Conservation (phyloP, 208 protist genomes). For the Polymyxa betae region DNA sequence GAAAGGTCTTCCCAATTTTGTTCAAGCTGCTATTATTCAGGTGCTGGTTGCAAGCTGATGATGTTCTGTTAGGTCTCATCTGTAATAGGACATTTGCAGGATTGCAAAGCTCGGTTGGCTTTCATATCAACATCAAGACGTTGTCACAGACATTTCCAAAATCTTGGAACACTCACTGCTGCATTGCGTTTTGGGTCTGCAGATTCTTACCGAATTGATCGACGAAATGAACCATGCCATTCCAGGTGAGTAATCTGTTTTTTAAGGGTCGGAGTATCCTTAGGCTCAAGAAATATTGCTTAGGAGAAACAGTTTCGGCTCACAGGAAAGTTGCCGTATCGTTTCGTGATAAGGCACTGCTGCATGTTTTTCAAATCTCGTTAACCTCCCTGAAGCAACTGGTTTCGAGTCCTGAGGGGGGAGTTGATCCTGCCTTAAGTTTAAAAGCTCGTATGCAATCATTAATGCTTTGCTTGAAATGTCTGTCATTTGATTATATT, state of each 20-base stretch:
- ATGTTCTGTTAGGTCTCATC: background rate
- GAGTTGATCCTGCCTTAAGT: background rate
- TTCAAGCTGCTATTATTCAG: slow-evolving; percentile 41
- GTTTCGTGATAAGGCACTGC: slow-evolving; percentile 35
- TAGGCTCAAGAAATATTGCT: background rate
- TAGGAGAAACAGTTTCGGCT: slow-evolving; percentile 15
- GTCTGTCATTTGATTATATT: slow-evolving; percentile 52
- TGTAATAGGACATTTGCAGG: background rate
- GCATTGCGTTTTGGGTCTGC: slow-evolving; percentile 18
- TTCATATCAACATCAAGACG: background rate
- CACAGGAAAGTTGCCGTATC: slow-evolving; percentile 17
- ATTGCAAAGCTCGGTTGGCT: slow-evolving; percentile 37
- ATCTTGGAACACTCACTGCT: slow-evolving; percentile 26
- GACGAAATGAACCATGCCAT: slow-evolving; percentile 52
- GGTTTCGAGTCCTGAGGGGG: background rate
- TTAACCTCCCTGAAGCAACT: slow-evolving; percentile 5
- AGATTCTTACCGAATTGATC: slow-evolving; percentile 37
- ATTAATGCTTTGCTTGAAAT: background rate
- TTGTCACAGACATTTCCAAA: background rate
- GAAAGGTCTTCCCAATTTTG: background rate
- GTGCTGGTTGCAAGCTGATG: background rate
- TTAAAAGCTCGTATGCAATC: background rate
- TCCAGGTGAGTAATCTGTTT: background rate
- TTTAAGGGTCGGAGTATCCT: background rate
- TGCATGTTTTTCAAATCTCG: slow-evolving; percentile 22